These are phyloP conservation scores for Epichloe sibirici DNA, from an alignment of 2,329 filamentous ascomycete genomes.

Conservation along the genomic window DNA sequence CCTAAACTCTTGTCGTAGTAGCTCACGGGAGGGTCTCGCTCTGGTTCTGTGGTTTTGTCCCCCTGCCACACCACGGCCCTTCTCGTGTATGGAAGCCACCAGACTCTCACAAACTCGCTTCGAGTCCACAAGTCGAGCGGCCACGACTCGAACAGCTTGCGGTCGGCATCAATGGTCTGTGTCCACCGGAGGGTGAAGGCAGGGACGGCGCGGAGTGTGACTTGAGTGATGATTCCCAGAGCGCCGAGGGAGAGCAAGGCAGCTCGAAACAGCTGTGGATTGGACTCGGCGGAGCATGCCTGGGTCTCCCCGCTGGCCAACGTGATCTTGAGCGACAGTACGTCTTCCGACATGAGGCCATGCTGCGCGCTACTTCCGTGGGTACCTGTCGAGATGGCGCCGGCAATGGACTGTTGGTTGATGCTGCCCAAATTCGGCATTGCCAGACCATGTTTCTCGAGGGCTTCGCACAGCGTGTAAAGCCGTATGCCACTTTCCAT, in stretches of 20 bases:
- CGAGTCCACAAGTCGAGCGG: constrained; percentile 63
- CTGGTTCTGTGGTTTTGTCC: constrained; percentile 56
- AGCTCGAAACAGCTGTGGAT: constrained; percentile 74
- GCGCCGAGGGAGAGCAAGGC: constrained; percentile 80
- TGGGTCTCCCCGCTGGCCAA: constrained; percentile 67
- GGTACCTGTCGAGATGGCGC: constrained; percentile 84
- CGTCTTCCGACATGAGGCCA: constrained; percentile 70
- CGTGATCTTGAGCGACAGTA: constrained; percentile 65
- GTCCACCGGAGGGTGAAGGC: constrained; percentile 78
- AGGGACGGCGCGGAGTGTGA: constrained; percentile 71
- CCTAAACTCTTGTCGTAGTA: constrained; percentile 78
- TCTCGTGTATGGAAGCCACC: constrained; percentile 94
- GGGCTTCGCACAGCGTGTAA: constrained; percentile 56
- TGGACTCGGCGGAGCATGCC: constrained; percentile 55
- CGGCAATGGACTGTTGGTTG: constrained; percentile 84
- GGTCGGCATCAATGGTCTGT: constrained; percentile 64
- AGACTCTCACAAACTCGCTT: constrained; percentile 83
- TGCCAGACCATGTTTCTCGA: constrained; percentile 65
- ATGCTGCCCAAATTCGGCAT: constrained; percentile 93
- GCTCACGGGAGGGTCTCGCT: constrained; percentile 46
- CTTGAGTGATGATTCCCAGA: constrained; percentile 79
- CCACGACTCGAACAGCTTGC: constrained; percentile 60
- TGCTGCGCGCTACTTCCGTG: constrained; percentile 80
- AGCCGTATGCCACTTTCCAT: constrained; percentile 86
- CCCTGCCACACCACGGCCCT: constrained; percentile 84